Evolutionary conservation across 1,139 yeast genomes (phyloP), one percentile per base, ranked within the genome.

Genomic region (Protomyces pachydermus): DNA sequence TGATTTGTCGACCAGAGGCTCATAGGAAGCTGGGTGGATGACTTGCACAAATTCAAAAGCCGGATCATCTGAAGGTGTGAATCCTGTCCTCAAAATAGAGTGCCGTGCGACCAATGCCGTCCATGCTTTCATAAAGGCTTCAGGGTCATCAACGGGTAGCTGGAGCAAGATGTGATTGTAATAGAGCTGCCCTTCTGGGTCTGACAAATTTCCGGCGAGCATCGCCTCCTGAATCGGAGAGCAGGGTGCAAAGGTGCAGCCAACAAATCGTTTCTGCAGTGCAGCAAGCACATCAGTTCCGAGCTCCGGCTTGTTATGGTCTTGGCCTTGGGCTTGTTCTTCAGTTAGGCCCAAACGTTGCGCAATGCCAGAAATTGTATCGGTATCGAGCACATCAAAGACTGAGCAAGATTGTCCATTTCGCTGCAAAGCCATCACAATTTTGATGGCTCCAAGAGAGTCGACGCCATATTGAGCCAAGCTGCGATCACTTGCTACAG

Each of bases 41-140:
- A 66, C 25, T 42, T 68, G 70, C 3, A 66, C 55, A 39, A 61
- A 65, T 5, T 51, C 56, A 12, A 35, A 20, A 1, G 60, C 56
- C 18, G 54, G 66, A 6, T 32, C 39, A 12, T 14, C 42, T 6
- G 35, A 32, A 45, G 42, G 46, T 16, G 42, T 37, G 46, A 68
- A 69, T 1, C 70, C 71, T 18, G 71, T 68, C 9, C 71, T 52
- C 18, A 69, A 45, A n/a, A 69, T 67, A 39, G 68, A 66, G 46
- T 68, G 65, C 18, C 35, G 32, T 18, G 62, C 65, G 16, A 68
- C 60, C 23, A 69, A 25, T 8, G 23, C 14, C 25, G 39, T 28
- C 55, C 68, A 53, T 5, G 67, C 67, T 6, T 38, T 32, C 16
- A 58, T 14, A 18, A 65, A n/a, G 16, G 32, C 42, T 10, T 16